Evolutionary conservation across 23 red algal species (phyloP), one percentile per base, ranked within the genome.

Genomic region (Gracilaria domingensis): DNA sequence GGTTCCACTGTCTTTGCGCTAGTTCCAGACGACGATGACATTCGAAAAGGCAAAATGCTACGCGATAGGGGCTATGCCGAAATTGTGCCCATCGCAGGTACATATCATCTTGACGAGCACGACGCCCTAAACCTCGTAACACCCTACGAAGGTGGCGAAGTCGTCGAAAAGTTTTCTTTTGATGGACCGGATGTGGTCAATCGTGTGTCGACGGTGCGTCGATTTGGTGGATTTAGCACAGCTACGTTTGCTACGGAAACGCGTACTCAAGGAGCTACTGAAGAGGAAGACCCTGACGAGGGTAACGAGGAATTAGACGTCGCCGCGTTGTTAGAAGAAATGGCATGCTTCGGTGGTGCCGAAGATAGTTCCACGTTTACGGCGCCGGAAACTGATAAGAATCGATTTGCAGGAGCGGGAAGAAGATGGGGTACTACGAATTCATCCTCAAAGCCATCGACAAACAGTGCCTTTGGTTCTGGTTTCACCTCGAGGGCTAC

Each of bases 11-110:
- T 96, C 0, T 99, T 99, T 92, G 97, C 97, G 17, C 70, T 99
- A 4, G 85, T 99, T 37, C 84, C 90, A 14, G 88, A 95, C 36
- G 57, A 66, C 32, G 85, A 60, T 32, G 34, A 69, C 37, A 57
- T 89, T 45, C 86, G 91, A 0, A 71, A 89, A 54, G 97, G 97
- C 17, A 84, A 89, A 48, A 92, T 99, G 21, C 69, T 99, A 73
- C 84, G 97, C 35, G 97, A 99, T 50, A 82, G 97, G 30, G 97
- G 97, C 21, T 99, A 99, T 64, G 97, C 97, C 8, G 97, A 99
- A 75, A 87, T 99, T 82, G 93, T 99, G 20, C 97, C 91, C 5
- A 94, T 99, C 73, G 90, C 92, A 51, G 97, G 97, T 12, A 93
- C 86, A 12, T 99, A 91, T 71, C 67, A 70, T 30, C 57, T 99